Conservation (phyloP, 2,329 filamentous ascomycete genomes). For the Metarhizium robertsii region DNA sequence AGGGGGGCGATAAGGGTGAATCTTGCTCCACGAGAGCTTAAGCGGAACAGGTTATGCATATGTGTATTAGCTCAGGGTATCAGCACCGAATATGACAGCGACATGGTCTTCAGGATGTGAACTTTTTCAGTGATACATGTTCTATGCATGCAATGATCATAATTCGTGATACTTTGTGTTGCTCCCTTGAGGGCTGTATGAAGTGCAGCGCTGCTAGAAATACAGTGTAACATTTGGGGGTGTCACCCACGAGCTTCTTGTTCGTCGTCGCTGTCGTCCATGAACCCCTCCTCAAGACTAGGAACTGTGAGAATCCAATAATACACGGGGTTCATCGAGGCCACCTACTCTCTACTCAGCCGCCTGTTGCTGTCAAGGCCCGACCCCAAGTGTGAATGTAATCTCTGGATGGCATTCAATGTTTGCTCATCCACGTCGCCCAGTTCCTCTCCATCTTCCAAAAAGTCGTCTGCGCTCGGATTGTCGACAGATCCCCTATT, state of each 20-base stretch:
- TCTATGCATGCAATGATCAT: background rate
- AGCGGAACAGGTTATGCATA: constrained; percentile 3
- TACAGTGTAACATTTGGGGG: constrained; percentile 5
- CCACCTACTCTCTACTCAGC: constrained; percentile 61
- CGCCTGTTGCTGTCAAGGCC: constrained; percentile 45
- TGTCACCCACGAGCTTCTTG: constrained; percentile 13
- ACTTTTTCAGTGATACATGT: background rate
- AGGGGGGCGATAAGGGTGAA: background rate
- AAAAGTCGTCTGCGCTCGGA: constrained; percentile 31
- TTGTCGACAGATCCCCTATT: constrained; percentile 30
- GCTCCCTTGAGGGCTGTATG: background rate
- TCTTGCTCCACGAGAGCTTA: background rate
- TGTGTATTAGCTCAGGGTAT: background rate
- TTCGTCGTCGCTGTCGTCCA: constrained; percentile 36
- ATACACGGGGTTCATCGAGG: background rate
- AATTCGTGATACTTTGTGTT: background rate
- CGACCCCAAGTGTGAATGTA: constrained; percentile 15
- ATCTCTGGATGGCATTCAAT: constrained; percentile 29
- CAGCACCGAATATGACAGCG: constrained; percentile 1
- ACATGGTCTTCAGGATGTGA: background rate
- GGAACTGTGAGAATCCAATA: constrained; percentile 6
- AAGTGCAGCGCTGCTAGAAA: background rate
- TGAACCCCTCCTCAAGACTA: constrained; percentile 27
- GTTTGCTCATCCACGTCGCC: constrained; percentile 47
- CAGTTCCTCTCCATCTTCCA: constrained; percentile 56